Evolutionary conservation across 257 asterid genomes (phyloP).

Genomic region (Capsicum baccatum): DNA sequence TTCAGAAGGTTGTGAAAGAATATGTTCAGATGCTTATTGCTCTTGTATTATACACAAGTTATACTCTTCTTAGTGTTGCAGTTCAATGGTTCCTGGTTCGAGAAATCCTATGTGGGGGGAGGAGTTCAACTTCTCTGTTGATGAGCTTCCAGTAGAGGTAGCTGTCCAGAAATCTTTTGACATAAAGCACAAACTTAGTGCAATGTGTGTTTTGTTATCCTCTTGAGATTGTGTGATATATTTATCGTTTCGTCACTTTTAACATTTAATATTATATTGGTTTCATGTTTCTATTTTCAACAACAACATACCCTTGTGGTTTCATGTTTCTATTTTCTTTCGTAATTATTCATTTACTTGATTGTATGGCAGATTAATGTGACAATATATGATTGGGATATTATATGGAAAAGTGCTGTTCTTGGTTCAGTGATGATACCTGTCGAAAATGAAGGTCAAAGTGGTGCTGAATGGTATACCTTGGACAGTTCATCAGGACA

Average conservation of each 20-base stretch:
- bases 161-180: neutral
- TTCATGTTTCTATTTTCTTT: slow-evolving; percentile 19
- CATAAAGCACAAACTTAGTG: slow-evolving; percentile 25
- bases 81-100: slow-evolving; percentile 98
- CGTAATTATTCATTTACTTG: slow-evolving; percentile 36
- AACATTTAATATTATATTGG: neutral
- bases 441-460: slow-evolving; percentile 74
- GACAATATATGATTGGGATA: slow-evolving; percentile 90
- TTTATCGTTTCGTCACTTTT: slow-evolving; percentile 19
- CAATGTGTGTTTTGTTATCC: slow-evolving; percentile 6
- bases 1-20: neutral
- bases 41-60: slow-evolving; percentile 2
- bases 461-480: slow-evolving; percentile 80
- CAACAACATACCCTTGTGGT: neutral
- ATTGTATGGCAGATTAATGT: slow-evolving; percentile 70
- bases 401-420: slow-evolving; percentile 83
- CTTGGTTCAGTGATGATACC: slow-evolving; percentile 79
- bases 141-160: slow-evolving; percentile 89
- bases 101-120: slow-evolving; percentile 99
- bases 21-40: neutral
- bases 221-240: neutral
- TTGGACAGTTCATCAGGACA: slow-evolving; percentile 86
- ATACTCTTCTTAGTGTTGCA: slow-evolving; percentile 43
- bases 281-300: slow-evolving; percentile 13
- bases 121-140: slow-evolving; percentile 86